Conservation (phyloP, 2,329 filamentous ascomycete genomes). For the Fusarium sp. region DNA sequence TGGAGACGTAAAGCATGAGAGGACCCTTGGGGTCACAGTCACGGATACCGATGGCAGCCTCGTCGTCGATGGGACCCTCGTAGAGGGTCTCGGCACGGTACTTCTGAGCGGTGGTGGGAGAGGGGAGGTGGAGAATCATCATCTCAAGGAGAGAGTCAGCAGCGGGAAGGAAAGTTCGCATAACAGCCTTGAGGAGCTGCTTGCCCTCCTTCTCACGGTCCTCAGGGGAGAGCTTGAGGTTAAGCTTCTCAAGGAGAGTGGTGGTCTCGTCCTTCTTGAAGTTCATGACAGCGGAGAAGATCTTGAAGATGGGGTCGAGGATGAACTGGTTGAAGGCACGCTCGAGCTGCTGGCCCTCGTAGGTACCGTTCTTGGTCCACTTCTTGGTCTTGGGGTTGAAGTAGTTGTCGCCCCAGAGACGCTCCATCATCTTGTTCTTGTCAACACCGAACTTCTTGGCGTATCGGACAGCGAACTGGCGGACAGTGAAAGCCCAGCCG, state of each 20-base stretch:
- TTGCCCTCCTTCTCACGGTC: conserved; percentile 97
- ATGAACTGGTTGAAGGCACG: conserved; percentile 99
- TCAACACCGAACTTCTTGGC: conserved; percentile 99
- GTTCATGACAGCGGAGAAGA: conserved; percentile 97
- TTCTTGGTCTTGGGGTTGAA: conserved; percentile 99
- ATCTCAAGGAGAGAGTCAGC: conserved; percentile 99
- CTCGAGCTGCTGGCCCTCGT: conserved; percentile 91
- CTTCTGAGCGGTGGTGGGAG: conserved; percentile 92
- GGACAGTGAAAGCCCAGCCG: conserved; percentile 99
- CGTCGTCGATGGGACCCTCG: conserved; percentile 95
- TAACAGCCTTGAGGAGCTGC: conserved; percentile 95
- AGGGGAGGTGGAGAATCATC: conserved; percentile 99
- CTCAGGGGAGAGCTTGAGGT: conserved; percentile 87
- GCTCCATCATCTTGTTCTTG: conserved; percentile 99
- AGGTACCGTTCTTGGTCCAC: conserved; percentile 89
- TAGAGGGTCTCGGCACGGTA: conserved; percentile 99
- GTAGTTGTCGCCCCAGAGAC: conserved; percentile 99
- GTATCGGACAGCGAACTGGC: conserved; percentile 95
- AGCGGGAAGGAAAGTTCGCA: conserved; percentile 98
- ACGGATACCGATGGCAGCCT: conserved; percentile 94
- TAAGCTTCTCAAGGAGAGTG: conserved; percentile 89
- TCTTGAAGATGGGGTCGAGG: conserved; percentile 99
- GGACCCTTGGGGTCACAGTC: conserved; percentile 98
- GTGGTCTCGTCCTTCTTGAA: conserved; percentile 95
- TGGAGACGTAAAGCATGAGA: conserved; percentile 99